A percentile compares a stretch with the other conserved stretches of the same genome.
Evolutionary conservation across 1,284 basidiomycete genomes (phyloP).

Genomic region (Sporisorium graminicola): DNA sequence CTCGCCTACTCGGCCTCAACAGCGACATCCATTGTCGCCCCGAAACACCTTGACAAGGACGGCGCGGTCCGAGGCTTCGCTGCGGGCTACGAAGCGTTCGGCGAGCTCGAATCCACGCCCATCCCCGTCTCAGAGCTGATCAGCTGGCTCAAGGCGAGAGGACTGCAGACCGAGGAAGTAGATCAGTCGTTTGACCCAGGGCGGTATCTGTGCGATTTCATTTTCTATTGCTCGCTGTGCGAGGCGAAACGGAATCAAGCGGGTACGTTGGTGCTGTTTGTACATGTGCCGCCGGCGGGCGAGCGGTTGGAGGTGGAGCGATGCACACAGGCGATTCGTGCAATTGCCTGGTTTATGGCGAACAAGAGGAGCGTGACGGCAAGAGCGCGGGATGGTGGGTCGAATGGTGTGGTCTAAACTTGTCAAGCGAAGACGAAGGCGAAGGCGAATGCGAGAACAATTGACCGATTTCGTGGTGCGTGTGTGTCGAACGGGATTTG

Average conservation of each 20-base stretch:
- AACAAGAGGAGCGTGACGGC: not conserved
- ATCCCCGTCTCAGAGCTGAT: slow-evolving; percentile 29
- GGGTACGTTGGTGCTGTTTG: slow-evolving; percentile 30
- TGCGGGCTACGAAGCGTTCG: slow-evolving; percentile 29
- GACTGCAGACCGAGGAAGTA: slow-evolving; percentile 13
- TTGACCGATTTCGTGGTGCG: too few relatives aligned
- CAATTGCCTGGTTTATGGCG: slow-evolving; percentile 41
- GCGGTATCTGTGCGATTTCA: slow-evolving; percentile 52
- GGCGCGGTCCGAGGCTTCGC: slow-evolving; percentile 31
- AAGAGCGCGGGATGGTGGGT: not conserved
- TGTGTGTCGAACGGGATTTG: too few relatives aligned
- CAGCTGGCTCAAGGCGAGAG: slow-evolving; percentile 14
- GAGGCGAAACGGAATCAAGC: slow-evolving; percentile 17
- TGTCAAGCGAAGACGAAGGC: too few relatives aligned
- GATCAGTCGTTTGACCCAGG: slow-evolving; percentile 38
- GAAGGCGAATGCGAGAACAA: not conserved
- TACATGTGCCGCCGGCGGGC: slow-evolving; percentile 41
- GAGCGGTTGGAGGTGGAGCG: slow-evolving; percentile 16
- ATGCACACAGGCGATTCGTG: slow-evolving; percentile 22
- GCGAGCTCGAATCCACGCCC: slow-evolving; percentile 8
- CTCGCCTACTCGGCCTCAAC: not conserved
- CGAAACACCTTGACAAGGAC: slow-evolving; percentile 15
- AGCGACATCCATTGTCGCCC: not conserved
- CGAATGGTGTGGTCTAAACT: not conserved
- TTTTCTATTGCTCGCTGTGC: slow-evolving; percentile 41